Evolutionary conservation across 106 monocot genomes (phyloP), one percentile per base, ranked within the genome.

Genomic region (Hemerocallis citrina): DNA sequence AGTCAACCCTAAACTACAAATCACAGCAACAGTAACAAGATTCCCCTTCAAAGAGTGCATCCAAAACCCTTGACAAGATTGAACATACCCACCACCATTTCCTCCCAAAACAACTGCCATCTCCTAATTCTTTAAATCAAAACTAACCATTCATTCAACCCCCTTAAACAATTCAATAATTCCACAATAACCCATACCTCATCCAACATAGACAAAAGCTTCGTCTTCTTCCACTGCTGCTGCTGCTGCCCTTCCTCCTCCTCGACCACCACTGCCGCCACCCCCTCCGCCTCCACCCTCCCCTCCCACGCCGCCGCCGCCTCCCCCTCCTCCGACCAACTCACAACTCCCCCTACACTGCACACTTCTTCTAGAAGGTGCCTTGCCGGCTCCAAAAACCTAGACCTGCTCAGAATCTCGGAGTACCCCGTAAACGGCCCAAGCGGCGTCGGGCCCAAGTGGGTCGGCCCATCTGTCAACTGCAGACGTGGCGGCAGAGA

Each of bases 401-500:
- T 72, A 14, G 92, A 92, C 31, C 83, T 71, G 55, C 68, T 85
- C 25, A 92, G 73, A n/a, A 92, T 77, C 6, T 82, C 69, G 1
- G 80, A 77, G 67, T 86, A 86, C 45, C 92, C 92, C 0, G 92
- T 86, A 66, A 92, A 92, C 0, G 92, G 92, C 17, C 83, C 77
- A 8, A 75, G 66, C 3, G 80, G 86, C 6, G 57, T 60, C 17
- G 69, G 34, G 33, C n/a, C n/a, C 41, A 41, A 3, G 15, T 24
- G 9, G 13, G 0, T 9, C 16, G 3, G 1, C 21, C 3, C n/a
- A n/a, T n/a, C n/a, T n/a, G n/a, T n/a, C n/a, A n/a, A n/a, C 59
- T 59, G 59, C 59, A 39, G 59, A 59, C 39, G 59, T 25, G 59
- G 57, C 54, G 14, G 24, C 49, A 24, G 9, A n/a, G 71, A 49